phyloP scores from a whole-genome alignment of 2,329 filamentous ascomycete genomes.

The Verticillium klebahnii region DNA sequence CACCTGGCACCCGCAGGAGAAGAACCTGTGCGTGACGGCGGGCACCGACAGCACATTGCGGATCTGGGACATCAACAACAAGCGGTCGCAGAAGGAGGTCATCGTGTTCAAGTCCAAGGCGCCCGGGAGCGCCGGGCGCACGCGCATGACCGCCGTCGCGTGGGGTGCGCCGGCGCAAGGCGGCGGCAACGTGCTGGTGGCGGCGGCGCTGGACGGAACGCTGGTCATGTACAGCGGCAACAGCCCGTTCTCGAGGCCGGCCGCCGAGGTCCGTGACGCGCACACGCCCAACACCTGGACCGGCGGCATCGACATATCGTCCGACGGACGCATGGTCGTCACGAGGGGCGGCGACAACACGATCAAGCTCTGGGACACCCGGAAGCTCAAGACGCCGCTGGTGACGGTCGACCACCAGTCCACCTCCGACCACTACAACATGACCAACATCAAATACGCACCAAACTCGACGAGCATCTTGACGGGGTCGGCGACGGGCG shows the following conservation, averaged over 20 bases:
- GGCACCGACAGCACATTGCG: slow-evolving; percentile 92
- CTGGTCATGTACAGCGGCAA: slow-evolving; percentile 90
- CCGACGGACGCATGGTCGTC: slow-evolving; percentile 84
- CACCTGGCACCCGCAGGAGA: slow-evolving; percentile 85
- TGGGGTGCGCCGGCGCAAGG: slow-evolving; percentile 78
- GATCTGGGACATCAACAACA: slow-evolving; percentile 95
- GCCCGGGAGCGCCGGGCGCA: slow-evolving; percentile 83
- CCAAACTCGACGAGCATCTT: slow-evolving; percentile 80
- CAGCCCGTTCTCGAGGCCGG: slow-evolving; percentile 77
- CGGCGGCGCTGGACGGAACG: slow-evolving; percentile 82
- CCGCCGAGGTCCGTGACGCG: slow-evolving; percentile 78
- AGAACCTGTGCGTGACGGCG: slow-evolving; percentile 81
- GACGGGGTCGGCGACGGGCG: slow-evolving; percentile 79
- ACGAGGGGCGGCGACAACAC: slow-evolving; percentile 86
- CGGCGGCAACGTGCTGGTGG: slow-evolving; percentile 73
- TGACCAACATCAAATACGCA: slow-evolving; percentile 84
- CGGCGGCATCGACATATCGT: slow-evolving; percentile 83
- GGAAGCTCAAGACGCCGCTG: slow-evolving; percentile 89
- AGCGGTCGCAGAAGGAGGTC: slow-evolving; percentile 84
- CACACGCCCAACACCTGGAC: slow-evolving; percentile 86
- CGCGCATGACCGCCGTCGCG: slow-evolving; percentile 86
- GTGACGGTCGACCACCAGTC: slow-evolving; percentile 75
- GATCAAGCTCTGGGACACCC: slow-evolving; percentile 95
- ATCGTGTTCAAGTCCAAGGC: slow-evolving; percentile 93
- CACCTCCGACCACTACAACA: slow-evolving; percentile 77